phyloP scores from a whole-genome alignment of 345 rosid species.

The Murraya paniculata region DNA sequence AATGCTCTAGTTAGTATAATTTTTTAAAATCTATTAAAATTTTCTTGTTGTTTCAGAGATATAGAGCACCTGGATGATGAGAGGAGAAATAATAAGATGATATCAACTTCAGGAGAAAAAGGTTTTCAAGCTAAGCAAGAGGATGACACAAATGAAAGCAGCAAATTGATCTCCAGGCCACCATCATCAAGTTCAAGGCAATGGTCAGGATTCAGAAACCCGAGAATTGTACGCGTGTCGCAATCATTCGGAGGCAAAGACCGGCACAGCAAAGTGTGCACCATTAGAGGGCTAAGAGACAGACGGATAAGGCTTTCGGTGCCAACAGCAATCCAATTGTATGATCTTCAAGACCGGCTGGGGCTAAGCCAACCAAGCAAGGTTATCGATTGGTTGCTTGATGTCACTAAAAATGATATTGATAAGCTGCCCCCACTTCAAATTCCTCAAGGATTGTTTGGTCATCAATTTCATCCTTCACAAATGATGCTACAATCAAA shows the following conservation, averaged over 20 bases:
- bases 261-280: conserved; percentile 96
- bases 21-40: too few species aligned
- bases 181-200: conserved; percentile 61
- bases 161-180: conserved; percentile 12
- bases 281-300: conserved; percentile 83
- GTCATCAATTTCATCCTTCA: conserved; percentile 55
- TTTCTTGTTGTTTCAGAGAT: neutral
- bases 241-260: conserved; percentile 94
- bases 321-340: conserved; percentile 86
- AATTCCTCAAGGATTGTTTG: conserved; percentile 56
- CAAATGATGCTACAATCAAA: conserved; percentile 38
- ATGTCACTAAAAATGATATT: conserved; percentile 65
- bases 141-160: conserved; percentile 28
- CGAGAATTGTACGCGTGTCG: conserved; percentile 86
- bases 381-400: conserved; percentile 91
- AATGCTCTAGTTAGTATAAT: neutral
- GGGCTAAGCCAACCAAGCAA: conserved; percentile 92
- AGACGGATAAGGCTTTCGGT: conserved; percentile 89
- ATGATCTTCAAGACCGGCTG: conserved; percentile 87
- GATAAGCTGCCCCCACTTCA: conserved; percentile 88
- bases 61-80: conserved; percentile 29
- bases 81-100: conserved; percentile 40
- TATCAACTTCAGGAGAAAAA: conserved; percentile 46
- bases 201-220: conserved; percentile 90
- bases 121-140: conserved; percentile 55